These are phyloP conservation scores for Aspergillus sp. DNA, from an alignment of 2,329 filamentous ascomycete genomes.

Conservation along the genomic window DNA sequence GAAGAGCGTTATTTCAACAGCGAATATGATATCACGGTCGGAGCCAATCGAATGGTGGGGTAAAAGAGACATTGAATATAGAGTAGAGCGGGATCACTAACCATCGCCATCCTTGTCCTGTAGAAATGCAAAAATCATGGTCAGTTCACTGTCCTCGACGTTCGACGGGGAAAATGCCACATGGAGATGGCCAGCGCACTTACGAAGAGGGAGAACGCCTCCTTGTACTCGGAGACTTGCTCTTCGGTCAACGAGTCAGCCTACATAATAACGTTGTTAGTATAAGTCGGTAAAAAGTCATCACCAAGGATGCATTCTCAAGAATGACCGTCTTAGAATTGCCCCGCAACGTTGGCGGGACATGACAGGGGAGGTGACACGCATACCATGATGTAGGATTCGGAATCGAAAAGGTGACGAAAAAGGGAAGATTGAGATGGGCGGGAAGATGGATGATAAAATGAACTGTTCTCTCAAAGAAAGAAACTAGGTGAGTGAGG, in stretches of 20 bases:
- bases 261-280: slow-evolving; percentile 45
- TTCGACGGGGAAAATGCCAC: not conserved
- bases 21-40: not conserved
- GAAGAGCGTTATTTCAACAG: not conserved
- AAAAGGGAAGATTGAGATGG: slow-evolving; percentile 12
- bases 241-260: slow-evolving; percentile 98
- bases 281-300: slow-evolving; percentile 3
- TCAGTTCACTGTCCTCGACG: not conserved
- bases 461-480: slow-evolving; percentile 12
- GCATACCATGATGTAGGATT: slow-evolving; percentile 27
- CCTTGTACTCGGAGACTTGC: slow-evolving; percentile 99
- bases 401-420: slow-evolving; percentile 6
- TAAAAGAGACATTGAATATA: not conserved
- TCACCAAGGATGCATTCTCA: not conserved
- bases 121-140: slow-evolving; percentile 13
- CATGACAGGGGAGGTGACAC: not conserved
- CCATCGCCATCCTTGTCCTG: slow-evolving; percentile 89
- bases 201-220: slow-evolving; percentile 99
- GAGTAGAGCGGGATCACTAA: slow-evolving; percentile 45
- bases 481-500: slow-evolving; percentile 2
- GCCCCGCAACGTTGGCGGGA: slow-evolving; percentile 26
- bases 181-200: slow-evolving; percentile 43
- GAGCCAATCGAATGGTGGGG: slow-evolving; percentile 2
- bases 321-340: not conserved
- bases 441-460: slow-evolving; percentile 16